Evolutionary conservation across 1,284 basidiomycete species (phyloP).

Genomic region (Cystobasidium slooffiae): DNA sequence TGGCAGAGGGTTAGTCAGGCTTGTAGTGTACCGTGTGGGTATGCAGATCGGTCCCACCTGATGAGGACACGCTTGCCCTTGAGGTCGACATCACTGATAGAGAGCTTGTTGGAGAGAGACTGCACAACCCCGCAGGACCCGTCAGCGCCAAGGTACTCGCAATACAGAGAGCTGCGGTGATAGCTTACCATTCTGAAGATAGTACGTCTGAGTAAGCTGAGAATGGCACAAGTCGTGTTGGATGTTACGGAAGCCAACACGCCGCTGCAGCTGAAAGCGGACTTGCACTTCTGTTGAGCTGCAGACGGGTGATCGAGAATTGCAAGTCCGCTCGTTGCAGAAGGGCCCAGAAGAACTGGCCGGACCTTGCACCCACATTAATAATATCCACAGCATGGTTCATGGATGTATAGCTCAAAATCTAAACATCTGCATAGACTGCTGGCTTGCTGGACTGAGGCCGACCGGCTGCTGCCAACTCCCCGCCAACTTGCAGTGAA

Average conservation of each 20-base stretch:
- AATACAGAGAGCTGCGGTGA: no score
- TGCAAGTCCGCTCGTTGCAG: background rate
- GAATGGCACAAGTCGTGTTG: background rate
- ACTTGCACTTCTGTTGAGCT: background rate
- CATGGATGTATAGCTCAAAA: no score
- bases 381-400: no score
- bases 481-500: background rate
- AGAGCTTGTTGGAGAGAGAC: slow-evolving; percentile 94
- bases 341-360: no score
- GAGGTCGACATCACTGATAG: slow-evolving; percentile 89
- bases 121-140: background rate
- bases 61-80: slow-evolving; percentile 90
- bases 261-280: no score
- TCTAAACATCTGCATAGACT: no score
- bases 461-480: no score
- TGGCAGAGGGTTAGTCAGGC: background rate
- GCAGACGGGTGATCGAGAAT: background rate
- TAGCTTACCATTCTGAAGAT: slow-evolving; percentile 18
- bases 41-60: slow-evolving; percentile 59
- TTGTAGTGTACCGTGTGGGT: background rate
- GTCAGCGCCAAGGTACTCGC: background rate
- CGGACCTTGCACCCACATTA: no score
- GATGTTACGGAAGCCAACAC: slow-evolving; percentile 7
- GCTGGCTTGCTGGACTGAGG: no score
- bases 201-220: background rate